phyloP scores from a whole-genome alignment of 345 rosid species.

The Pseudoturritis turrita region DNA sequence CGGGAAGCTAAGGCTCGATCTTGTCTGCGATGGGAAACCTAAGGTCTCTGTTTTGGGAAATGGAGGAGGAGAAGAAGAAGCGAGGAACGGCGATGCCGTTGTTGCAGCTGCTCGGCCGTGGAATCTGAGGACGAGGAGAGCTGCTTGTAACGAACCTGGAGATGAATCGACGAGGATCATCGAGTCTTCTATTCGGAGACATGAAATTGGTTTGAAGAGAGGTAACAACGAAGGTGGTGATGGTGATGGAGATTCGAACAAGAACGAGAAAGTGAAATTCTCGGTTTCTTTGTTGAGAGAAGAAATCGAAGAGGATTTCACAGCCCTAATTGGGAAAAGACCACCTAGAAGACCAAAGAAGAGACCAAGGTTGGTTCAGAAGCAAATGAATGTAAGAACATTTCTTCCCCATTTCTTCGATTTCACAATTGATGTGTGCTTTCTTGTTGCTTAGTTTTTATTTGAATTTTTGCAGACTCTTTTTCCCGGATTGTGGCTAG shows the following conservation, averaged over 20 bases:
- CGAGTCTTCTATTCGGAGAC: conserved; percentile 22
- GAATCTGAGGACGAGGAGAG: conserved; percentile 75
- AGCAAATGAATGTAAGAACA: conserved; percentile 49
- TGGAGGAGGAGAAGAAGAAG: conserved; percentile 28
- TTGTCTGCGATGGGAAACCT: conserved; percentile 14
- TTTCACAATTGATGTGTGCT: not conserved
- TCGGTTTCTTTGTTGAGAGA: conserved; percentile 49
- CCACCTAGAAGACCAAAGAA: conserved; percentile 70
- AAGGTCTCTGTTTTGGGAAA: conserved; percentile 33
- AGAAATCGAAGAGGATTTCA: conserved; percentile 66
- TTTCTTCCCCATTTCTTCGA: not conserved
- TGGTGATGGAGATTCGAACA: conserved; percentile 7
- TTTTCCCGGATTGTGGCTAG: conserved; percentile 59
- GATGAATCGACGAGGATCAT: conserved; percentile 29
- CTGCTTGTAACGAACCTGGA: conserved; percentile 47
- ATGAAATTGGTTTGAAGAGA: conserved; percentile 22
- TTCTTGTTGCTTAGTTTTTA: not conserved
- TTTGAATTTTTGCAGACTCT: conserved; percentile 41
- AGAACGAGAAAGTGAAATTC: conserved; percentile 42
- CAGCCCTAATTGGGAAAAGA: conserved; percentile 39
- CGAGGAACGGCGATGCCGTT: conserved; percentile 7
- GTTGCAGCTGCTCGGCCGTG: conserved; percentile 40
- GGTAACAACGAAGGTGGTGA: conserved; percentile 13
- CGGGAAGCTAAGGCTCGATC: conserved; percentile 22
- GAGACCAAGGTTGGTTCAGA: conserved; percentile 55